A percentile compares a stretch with the other conserved stretches of the same genome.
Conservation (phyloP, 805 yeast species). For the Sungouiozyma ichnusensis region DNA sequence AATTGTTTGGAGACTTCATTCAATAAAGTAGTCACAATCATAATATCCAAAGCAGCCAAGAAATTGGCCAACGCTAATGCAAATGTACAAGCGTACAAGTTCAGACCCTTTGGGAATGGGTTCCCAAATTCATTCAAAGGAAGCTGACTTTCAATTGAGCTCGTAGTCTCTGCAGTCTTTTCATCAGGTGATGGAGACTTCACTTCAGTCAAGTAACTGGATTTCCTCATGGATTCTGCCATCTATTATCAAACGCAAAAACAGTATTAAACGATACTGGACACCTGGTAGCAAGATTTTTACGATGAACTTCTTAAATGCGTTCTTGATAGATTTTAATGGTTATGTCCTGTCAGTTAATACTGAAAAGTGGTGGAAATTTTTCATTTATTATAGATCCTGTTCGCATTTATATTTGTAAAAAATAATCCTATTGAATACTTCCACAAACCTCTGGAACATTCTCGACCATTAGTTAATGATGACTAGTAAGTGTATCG, state of each 20-base stretch:
- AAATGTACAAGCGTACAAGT: constrained; percentile 6
- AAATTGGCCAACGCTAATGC: constrained; percentile 19
- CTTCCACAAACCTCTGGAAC: no score
- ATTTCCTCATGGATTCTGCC: neutral
- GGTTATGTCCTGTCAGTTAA: neutral
- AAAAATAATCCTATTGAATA: no score
- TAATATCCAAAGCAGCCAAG: constrained; percentile 44
- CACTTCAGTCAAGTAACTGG: neutral
- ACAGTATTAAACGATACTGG: neutral
- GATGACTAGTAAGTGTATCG: no score
- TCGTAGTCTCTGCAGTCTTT: neutral
- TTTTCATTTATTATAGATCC: no score
- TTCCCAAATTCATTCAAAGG: constrained; percentile 4
- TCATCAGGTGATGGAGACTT: neutral
- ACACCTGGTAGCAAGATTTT: neutral
- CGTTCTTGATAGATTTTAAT: neutral
- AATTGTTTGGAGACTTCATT: constrained; percentile 42
- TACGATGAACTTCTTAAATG: neutral
- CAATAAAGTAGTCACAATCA: constrained; percentile 45
- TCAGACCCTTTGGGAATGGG: constrained; percentile 7
- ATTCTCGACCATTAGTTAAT: no score
- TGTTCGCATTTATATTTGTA: no score
- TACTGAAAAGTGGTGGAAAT: no score
- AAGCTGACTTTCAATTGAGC: neutral
- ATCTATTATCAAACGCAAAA: neutral